Evolutionary conservation across 1,284 basidiomycete species (phyloP).

Genomic region (Sporisorium reilianum): DNA sequence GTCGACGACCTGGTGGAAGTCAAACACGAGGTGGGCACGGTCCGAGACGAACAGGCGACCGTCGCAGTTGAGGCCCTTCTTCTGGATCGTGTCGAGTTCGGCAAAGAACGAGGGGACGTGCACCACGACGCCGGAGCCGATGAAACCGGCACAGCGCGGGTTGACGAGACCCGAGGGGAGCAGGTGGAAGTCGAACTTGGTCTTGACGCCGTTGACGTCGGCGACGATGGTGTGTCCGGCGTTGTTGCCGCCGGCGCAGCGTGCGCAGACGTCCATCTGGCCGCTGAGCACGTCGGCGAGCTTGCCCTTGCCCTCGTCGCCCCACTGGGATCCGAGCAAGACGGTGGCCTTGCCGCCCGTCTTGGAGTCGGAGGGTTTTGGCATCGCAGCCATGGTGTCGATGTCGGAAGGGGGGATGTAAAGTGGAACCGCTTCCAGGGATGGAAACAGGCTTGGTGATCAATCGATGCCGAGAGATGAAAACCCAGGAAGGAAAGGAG

Average conservation of each 20-base stretch:
- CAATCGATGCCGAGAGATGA: constrained; percentile 60
- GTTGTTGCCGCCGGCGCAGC: constrained; percentile 98
- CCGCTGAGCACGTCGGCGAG: constrained; percentile 71
- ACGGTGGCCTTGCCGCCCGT: constrained; percentile 65
- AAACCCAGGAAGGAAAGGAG: constrained; percentile 33
- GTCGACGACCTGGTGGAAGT: constrained; percentile 99
- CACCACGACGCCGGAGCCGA: constrained; percentile 93
- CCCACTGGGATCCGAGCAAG: constrained; percentile 68
- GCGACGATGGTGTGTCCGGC: constrained; percentile 98
- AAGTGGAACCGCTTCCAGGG: constrained; percentile 20
- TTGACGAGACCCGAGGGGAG: constrained; percentile 94
- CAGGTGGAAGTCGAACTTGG: constrained; percentile 94
- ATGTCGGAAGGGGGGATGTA: background rate
- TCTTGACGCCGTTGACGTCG: constrained; percentile 79
- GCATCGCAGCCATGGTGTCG: constrained; percentile 63
- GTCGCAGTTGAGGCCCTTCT: constrained; percentile 83
- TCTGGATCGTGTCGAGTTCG: constrained; percentile 87
- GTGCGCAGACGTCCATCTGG: constrained; percentile 90
- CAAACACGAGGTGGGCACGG: constrained; percentile 95
- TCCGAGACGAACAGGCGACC: constrained; percentile 92
- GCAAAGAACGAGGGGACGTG: constrained; percentile 95
- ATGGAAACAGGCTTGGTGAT: constrained; percentile 52
- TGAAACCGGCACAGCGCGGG: constrained; percentile 84
- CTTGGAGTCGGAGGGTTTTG: constrained; percentile 63
- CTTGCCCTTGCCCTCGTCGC: constrained; percentile 69